Conservation (phyloP, 1,139 yeast species). For the Pichia sp. region DNA sequence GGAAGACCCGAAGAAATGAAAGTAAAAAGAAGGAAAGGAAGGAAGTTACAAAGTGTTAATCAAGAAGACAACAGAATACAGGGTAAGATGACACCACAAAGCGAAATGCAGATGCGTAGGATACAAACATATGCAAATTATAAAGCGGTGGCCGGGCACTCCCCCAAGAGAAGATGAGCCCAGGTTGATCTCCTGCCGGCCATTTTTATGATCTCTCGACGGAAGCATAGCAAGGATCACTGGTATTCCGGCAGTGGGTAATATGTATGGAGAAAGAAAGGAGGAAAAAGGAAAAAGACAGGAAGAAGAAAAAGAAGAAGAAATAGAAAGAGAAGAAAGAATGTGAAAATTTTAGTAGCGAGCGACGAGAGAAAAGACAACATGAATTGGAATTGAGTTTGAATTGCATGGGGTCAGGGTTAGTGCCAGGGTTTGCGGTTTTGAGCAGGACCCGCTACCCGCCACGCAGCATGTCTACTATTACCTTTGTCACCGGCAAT, state of each 20-base stretch:
- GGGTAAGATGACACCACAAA: conserved; percentile 22
- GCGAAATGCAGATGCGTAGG: conserved; percentile 25
- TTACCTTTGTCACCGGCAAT: conserved; percentile 74
- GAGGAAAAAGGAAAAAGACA: conserved; percentile 6
- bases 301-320: background rate
- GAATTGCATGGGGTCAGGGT: background rate
- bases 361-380: background rate
- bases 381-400: background rate
- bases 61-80: background rate
- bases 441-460: too few species aligned
- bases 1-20: background rate
- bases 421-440: background rate
- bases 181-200: conserved; percentile 30
- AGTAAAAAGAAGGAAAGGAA: too few species aligned
- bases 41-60: too few species aligned
- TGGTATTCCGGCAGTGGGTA: conserved; percentile 32
- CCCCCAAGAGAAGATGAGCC: background rate
- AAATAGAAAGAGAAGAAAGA: background rate
- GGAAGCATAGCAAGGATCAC: conserved; percentile 28
- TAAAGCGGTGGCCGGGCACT: conserved; percentile 18
- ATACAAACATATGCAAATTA: conserved; percentile 21
- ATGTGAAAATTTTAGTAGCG: background rate
- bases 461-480: background rate
- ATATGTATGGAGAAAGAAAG: conserved; percentile 22
- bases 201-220: conserved; percentile 31